A percentile compares a stretch with the other conserved stretches of the same genome.
phyloP scores from a whole-genome alignment of 164 flowering plant genomes.

The Akebia trifoliata region DNA sequence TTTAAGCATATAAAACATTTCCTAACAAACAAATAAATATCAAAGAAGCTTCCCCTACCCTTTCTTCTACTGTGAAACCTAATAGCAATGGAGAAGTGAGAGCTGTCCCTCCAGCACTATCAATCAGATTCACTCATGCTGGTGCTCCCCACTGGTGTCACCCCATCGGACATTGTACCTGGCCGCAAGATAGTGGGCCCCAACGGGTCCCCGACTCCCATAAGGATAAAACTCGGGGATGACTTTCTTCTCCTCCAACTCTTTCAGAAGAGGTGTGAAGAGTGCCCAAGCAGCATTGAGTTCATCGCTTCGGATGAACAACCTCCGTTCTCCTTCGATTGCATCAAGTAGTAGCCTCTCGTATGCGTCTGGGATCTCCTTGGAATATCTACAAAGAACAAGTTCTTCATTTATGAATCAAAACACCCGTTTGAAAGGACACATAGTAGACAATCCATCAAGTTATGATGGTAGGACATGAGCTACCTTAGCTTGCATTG shows the following conservation, averaged over 20 bases:
- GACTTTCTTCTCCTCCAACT: slow-evolving; percentile 66
- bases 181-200: slow-evolving; percentile 81
- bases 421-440: background rate
- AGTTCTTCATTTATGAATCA: background rate
- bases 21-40: too few relatives aligned
- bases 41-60: too few relatives aligned
- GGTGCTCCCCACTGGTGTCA: slow-evolving; percentile 25
- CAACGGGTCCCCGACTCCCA: slow-evolving; percentile 88
- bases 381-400: slow-evolving; percentile 38
- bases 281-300: slow-evolving; percentile 89
- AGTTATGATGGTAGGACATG: too few relatives aligned
- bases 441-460: background rate
- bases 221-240: slow-evolving; percentile 72
- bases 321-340: slow-evolving; percentile 74
- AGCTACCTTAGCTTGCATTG: too few relatives aligned
- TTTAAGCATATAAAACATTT: too few relatives aligned
- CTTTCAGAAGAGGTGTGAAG: slow-evolving; percentile 76
- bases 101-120: background rate
- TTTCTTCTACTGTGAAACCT: background rate
- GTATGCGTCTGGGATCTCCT: slow-evolving; percentile 78
- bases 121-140: background rate
- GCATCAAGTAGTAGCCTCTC: slow-evolving; percentile 83
- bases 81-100: background rate
- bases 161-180: slow-evolving; percentile 83
- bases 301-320: slow-evolving; percentile 92